phyloP scores from a whole-genome alignment of 2,329 filamentous ascomycete species.

The Diaporthe longicolla region DNA sequence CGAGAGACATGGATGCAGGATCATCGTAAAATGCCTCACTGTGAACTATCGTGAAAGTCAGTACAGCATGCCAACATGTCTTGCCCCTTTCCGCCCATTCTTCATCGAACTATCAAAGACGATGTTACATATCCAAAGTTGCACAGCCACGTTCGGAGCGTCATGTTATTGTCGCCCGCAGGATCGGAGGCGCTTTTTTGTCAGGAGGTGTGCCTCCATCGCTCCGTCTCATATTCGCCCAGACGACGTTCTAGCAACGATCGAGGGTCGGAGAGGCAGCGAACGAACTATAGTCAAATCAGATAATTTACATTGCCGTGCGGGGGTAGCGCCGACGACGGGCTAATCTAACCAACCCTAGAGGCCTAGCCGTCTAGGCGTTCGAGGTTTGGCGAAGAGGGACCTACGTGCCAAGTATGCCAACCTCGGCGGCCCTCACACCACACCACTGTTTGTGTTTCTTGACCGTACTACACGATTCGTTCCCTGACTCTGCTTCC shows the following conservation, averaged over 20 bases:
- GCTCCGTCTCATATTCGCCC: slow-evolving; percentile 2
- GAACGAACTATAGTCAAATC: slow-evolving; percentile 9
- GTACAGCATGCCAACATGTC: neutral
- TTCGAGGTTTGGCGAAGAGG: slow-evolving; percentile 10
- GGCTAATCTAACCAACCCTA: slow-evolving; percentile 20
- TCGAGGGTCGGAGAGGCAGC: neutral
- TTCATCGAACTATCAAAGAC: neutral
- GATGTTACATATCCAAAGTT: neutral
- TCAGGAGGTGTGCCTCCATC: neutral
- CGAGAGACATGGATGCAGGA: neutral
- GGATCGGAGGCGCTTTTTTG: neutral
- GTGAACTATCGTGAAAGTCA: slow-evolving; percentile 1
- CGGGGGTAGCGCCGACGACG: neutral
- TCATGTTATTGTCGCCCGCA: neutral
- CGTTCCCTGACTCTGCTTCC: neutral
- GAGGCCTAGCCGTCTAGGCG: slow-evolving; percentile 5
- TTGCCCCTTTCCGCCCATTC: neutral
- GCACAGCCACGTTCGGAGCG: neutral
- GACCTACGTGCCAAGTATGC: slow-evolving; percentile 3
- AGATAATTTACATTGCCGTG: slow-evolving; percentile 17
- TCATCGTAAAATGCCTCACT: neutral
- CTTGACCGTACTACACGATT: neutral
- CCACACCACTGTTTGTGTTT: neutral
- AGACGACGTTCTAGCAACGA: neutral
- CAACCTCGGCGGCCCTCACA: neutral